A percentile compares a stretch with the other conserved stretches of the same genome.
Evolutionary conservation across 2,329 filamentous ascomycete species (phyloP).

Genomic region (Didymella glomerata): DNA sequence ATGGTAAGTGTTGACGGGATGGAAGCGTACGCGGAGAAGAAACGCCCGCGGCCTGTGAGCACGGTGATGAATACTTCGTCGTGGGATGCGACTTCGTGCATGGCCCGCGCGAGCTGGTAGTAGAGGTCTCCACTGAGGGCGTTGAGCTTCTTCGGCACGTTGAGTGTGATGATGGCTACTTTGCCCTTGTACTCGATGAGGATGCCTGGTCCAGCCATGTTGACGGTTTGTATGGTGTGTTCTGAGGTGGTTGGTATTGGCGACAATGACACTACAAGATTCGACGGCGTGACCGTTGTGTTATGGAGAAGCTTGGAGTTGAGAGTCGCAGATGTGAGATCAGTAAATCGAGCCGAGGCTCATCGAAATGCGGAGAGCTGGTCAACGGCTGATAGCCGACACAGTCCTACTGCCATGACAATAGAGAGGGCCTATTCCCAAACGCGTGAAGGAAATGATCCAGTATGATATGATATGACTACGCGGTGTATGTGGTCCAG

Average conservation of each 20-base stretch:
- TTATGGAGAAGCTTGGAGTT: neutral
- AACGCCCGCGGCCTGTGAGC: slow-evolving; percentile 79
- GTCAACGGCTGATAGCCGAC: slow-evolving; percentile 11
- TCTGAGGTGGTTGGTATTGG: neutral
- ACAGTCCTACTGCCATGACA: neutral
- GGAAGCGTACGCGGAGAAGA: slow-evolving; percentile 81
- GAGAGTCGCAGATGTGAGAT: slow-evolving; percentile 14
- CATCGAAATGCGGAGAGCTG: slow-evolving; percentile 14
- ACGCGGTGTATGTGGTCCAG: neutral
- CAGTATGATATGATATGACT: neutral
- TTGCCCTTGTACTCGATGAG: slow-evolving; percentile 71
- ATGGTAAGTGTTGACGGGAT: no score
- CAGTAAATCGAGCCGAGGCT: slow-evolving; percentile 20
- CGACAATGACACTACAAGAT: neutral
- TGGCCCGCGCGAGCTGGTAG: slow-evolving; percentile 74
- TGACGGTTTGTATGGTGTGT: neutral
- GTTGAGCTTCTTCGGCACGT: slow-evolving; percentile 87
- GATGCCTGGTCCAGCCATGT: slow-evolving; percentile 59
- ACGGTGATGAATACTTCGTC: slow-evolving; percentile 87
- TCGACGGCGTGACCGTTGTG: neutral
- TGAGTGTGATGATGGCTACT: slow-evolving; percentile 85
- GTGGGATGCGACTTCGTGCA: slow-evolving; percentile 79
- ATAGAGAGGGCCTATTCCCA: neutral
- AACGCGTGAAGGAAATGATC: neutral
- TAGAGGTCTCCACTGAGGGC: slow-evolving; percentile 77